phyloP scores from a whole-genome alignment of 768 basidiomycete genomes.

The Wakefieldia striispora region DNA sequence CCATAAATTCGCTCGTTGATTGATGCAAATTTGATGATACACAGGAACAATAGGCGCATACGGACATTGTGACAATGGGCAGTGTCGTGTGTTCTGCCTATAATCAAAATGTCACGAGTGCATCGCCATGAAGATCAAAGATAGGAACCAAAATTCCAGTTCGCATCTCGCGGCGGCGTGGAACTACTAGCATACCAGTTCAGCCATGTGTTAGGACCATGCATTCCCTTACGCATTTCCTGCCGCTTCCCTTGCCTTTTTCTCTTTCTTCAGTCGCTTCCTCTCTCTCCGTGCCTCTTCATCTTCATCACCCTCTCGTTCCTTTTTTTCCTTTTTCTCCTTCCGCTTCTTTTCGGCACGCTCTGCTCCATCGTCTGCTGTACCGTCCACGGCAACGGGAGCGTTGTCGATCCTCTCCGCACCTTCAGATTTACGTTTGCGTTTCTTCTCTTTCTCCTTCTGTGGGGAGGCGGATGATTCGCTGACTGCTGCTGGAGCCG shows the following conservation, averaged over 20 bases:
- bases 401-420: conserved; percentile 42
- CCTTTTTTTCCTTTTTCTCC: conserved; percentile 57
- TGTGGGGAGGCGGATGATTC: conserved; percentile 35
- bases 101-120: conserved; percentile 1
- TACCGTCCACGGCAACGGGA: conserved; percentile 36
- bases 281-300: conserved; percentile 61
- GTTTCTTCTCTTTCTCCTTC: conserved; percentile 76
- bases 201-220: too few relatives aligned
- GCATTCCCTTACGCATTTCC: conserved; percentile 19
- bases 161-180: background rate
- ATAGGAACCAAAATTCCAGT: conserved; percentile 5
- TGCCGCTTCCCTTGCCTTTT: conserved; percentile 50
- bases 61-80: background rate
- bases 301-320: conserved; percentile 42
- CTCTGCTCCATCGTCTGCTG: conserved; percentile 44
- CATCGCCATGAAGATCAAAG: conserved; percentile 13
- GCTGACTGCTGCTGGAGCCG: conserved; percentile 31
- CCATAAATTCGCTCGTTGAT: conserved; percentile 2
- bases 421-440: conserved; percentile 74
- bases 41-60: too few relatives aligned
- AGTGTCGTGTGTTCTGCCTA: conserved; percentile 4
- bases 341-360: conserved; percentile 57
- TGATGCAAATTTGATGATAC: conserved; percentile 11
- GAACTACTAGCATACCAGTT: too few relatives aligned
- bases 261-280: conserved; percentile 69